Evolutionary conservation across 352 stramenopile species (phyloP).

Genomic region (Pilasporangium apinafurcum): DNA sequence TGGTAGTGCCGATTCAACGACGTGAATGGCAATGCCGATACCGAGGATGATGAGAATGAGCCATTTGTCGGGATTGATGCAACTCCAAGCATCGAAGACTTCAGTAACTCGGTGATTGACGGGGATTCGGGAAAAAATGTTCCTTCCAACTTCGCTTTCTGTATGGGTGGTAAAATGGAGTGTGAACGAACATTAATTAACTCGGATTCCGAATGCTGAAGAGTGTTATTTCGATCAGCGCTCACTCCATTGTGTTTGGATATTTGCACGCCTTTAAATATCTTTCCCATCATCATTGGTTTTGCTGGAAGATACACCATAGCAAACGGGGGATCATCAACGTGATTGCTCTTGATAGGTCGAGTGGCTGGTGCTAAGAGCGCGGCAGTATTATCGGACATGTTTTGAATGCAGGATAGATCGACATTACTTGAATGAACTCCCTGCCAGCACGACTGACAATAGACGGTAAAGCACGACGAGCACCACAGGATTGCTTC

Average conservation of each 20-base stretch:
- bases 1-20: constrained; percentile 1
- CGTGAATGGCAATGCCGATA: constrained; percentile 1
- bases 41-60: constrained; percentile 2
- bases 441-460: constrained; percentile 37
- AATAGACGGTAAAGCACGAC: constrained; percentile 55
- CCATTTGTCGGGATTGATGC: constrained; percentile 9
- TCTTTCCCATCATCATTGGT: constrained; percentile 14
- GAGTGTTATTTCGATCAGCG: background rate
- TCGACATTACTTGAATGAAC: constrained; percentile 44
- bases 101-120: constrained; percentile 18
- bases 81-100: constrained; percentile 18
- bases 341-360: constrained; percentile 15
- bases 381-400: background rate
- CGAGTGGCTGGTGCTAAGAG: constrained; percentile 22
- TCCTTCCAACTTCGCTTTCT: background rate
- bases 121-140: constrained; percentile 1
- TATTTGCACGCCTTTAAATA: constrained; percentile 11
- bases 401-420: constrained; percentile 7
- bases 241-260: background rate
- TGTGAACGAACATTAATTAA: constrained; percentile 6
- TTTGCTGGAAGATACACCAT: constrained; percentile 66
- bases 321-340: constrained; percentile 15
- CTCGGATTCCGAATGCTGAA: background rate
- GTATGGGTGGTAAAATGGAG: constrained; percentile 9
- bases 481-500: constrained; percentile 53